Conservation (phyloP, 2,329 filamentous ascomycete genomes). For the Paradendryphiella salina region DNA sequence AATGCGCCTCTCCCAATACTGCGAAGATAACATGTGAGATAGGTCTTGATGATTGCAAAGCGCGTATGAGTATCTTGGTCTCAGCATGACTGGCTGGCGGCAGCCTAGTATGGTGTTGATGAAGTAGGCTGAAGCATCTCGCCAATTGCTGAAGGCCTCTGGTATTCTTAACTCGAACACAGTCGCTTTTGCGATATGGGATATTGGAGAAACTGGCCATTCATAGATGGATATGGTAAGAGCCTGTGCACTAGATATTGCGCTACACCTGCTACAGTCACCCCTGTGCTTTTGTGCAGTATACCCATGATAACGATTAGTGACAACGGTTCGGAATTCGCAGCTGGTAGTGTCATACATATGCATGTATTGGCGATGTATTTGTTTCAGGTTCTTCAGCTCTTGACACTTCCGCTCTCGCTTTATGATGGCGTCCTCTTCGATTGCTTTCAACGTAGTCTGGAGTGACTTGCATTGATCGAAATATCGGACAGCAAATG, state of each 20-base stretch:
- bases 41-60: conserved; percentile 22
- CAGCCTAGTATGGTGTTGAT: conserved; percentile 47
- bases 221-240: conserved; percentile 58
- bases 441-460: conserved; percentile 45
- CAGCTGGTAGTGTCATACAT: conserved; percentile 15
- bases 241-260: conserved; percentile 34
- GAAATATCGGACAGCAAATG: conserved; percentile 57
- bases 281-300: conserved; percentile 9
- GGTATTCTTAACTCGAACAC: conserved; percentile 60
- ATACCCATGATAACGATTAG: conserved; percentile 9
- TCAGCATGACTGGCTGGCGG: background rate
- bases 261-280: conserved; percentile 39
- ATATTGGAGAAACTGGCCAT: conserved; percentile 56
- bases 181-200: conserved; percentile 46
- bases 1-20: conserved; percentile 26
- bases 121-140: conserved; percentile 54
- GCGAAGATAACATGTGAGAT: background rate
- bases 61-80: conserved; percentile 7
- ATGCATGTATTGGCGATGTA: conserved; percentile 22
- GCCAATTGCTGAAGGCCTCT: conserved; percentile 51
- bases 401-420: conserved; percentile 30
- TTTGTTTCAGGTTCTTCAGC: conserved; percentile 11
- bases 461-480: conserved; percentile 51
- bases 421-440: conserved; percentile 40
- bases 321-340: conserved; percentile 7